These are phyloP conservation scores for Paraphoma sp. DNA, from an alignment of 2,329 filamentous ascomycete species.

Conservation along the genomic window DNA sequence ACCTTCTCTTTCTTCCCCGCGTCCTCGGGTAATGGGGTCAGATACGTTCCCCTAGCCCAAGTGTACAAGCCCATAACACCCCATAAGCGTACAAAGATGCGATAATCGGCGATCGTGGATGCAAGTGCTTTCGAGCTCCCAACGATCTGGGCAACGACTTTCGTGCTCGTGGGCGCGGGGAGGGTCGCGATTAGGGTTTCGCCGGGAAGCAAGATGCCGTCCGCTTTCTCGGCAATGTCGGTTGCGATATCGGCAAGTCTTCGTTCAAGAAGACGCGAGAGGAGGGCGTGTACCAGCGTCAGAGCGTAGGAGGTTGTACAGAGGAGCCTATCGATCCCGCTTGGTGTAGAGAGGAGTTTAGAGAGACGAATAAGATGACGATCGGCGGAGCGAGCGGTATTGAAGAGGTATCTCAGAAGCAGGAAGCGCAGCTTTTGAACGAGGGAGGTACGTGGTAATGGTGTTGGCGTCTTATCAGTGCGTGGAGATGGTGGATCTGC, in stretches of 20 bases:
- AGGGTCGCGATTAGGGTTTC: constrained; percentile 50
- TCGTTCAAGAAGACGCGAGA: constrained; percentile 45
- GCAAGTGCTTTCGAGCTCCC: constrained; percentile 59
- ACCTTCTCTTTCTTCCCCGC: constrained; percentile 36
- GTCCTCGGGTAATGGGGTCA: constrained; percentile 28
- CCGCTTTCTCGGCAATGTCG: constrained; percentile 47
- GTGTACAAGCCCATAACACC: constrained; percentile 75
- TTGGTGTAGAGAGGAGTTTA: constrained; percentile 48
- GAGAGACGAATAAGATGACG: constrained; percentile 41
- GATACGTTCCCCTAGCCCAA: constrained; percentile 60
- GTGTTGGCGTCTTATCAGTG: constrained; percentile 14
- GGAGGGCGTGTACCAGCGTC: constrained; percentile 48
- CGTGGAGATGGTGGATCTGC: constrained; percentile 5
- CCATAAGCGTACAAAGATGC: constrained; percentile 79
- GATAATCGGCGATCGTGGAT: constrained; percentile 71
- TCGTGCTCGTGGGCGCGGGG: constrained; percentile 39
- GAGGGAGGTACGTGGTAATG: constrained; percentile 9
- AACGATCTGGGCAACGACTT: constrained; percentile 41
- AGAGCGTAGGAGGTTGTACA: constrained; percentile 54
- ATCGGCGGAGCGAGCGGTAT: constrained; percentile 36
- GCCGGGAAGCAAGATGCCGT: constrained; percentile 49
- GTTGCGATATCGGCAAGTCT: constrained; percentile 46
- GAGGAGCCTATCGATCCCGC: constrained; percentile 50
- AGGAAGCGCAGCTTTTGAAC: constrained; percentile 21
- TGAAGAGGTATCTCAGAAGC: constrained; percentile 24